These are phyloP conservation scores for Psophocarpus tetragonolobus DNA, from an alignment of 306 rosid genomes.

Conservation along the genomic window DNA sequence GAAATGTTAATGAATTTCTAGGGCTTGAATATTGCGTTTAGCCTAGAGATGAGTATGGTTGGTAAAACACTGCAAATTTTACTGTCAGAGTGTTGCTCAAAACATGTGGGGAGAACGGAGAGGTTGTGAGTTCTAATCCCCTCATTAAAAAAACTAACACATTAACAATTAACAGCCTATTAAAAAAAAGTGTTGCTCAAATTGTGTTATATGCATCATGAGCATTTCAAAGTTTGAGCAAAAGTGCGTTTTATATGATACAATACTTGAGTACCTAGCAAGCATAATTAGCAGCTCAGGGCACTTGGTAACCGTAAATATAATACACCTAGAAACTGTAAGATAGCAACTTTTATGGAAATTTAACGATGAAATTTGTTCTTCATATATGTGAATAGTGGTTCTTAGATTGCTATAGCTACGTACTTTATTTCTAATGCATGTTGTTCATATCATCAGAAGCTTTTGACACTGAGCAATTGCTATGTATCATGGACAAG, in stretches of 20 bases:
- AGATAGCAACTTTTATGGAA: slow-evolving; percentile 20
- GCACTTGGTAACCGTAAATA: neutral
- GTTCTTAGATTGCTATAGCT: slow-evolving; percentile 16
- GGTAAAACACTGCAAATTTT: slow-evolving; percentile 15
- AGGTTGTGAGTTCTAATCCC: too few relatives aligned
- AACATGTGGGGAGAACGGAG: too few relatives aligned
- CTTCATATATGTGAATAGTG: slow-evolving; percentile 18
- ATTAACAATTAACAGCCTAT: too few relatives aligned
- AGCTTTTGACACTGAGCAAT: slow-evolving; percentile 85
- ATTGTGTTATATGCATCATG: neutral
- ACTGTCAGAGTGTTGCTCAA: slow-evolving; percentile 13
- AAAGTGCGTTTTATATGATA: neutral
- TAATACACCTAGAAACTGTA: slow-evolving; percentile 1
- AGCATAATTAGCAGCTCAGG: slow-evolving; percentile 14
- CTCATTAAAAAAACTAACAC: too few relatives aligned
- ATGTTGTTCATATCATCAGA: slow-evolving; percentile 57
- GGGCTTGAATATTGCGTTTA: slow-evolving; percentile 18
- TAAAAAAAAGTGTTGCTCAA: slow-evolving; percentile 21
- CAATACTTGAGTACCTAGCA: slow-evolving; percentile 4
- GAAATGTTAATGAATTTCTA: neutral
- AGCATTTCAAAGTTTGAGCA: slow-evolving; percentile 7
- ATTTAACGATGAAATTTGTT: neutral
- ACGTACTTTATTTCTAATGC: slow-evolving; percentile 30
- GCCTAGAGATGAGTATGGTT: neutral
- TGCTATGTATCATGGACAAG: slow-evolving; percentile 74